Percentiles rank a stretch among this genome's conserved stretches.
Conservation (phyloP, 2,329 filamentous ascomycete species). For the Tolypocladium guangdongense region DNA sequence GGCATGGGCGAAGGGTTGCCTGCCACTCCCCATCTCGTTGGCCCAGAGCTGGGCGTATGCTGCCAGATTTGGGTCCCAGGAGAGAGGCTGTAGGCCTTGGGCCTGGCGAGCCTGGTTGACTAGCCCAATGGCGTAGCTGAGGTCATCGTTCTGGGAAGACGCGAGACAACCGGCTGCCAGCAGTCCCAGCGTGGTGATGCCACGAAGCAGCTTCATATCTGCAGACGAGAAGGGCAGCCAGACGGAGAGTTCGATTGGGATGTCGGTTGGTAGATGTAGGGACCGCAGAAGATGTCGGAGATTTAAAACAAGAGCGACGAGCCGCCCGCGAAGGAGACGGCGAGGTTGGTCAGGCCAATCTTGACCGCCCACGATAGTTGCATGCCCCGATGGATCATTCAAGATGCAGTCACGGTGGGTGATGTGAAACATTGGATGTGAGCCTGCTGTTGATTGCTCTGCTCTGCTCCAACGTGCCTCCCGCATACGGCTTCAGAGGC, state of each 20-base stretch:
- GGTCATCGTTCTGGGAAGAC: constrained; percentile 11
- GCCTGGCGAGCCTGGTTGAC: constrained; percentile 21
- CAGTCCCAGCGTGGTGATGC: constrained; percentile 1
- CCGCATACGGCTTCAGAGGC: neutral
- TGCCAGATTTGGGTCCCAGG: constrained; percentile 18
- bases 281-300: neutral
- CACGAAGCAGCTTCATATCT: constrained; percentile 2
- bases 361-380: neutral
- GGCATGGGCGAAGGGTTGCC: constrained; percentile 20
- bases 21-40: constrained; percentile 18
- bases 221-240: neutral
- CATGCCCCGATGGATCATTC: neutral
- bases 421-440: neutral
- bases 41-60: constrained; percentile 24
- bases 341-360: neutral
- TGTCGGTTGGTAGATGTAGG: neutral
- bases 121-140: constrained; percentile 13
- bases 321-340: no score
- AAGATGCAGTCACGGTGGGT: neutral
- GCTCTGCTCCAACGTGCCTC: neutral
- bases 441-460: neutral
- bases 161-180: constrained; percentile 3
- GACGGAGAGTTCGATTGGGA: neutral
- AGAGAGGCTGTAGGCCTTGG: constrained; percentile 15
- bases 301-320: neutral